Evolutionary conservation across 495 filamentous ascomycete genomes (phyloP).

Genomic region (Neurospora sp.): DNA sequence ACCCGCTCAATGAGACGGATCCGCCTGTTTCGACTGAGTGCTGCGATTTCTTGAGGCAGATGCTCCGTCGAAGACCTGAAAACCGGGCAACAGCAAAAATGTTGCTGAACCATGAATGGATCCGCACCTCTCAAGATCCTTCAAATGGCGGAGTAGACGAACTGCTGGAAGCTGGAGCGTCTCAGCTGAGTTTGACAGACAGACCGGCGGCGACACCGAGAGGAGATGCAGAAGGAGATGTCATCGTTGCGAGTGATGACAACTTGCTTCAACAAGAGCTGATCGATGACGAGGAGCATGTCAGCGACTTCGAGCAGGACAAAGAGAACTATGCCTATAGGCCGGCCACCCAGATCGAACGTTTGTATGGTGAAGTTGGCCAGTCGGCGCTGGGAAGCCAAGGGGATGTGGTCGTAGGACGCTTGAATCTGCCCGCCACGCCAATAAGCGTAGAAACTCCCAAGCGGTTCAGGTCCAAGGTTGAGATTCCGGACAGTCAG

Average conservation of each 20-base stretch:
- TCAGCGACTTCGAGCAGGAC: conserved; percentile 25
- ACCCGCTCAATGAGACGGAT: conserved; percentile 41
- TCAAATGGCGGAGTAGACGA: conserved; percentile 31
- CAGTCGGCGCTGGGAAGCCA: conserved; percentile 57
- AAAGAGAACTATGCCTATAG: conserved; percentile 35
- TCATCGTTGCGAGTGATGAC: conserved; percentile 13
- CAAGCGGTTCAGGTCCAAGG: conserved; percentile 18
- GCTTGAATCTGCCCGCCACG: conserved; percentile 37
- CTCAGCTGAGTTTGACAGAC: conserved; percentile 57
- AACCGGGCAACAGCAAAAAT: conserved; percentile 53
- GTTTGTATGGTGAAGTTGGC: conserved; percentile 76
- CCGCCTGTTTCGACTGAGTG: conserved; percentile 48
- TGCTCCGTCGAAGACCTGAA: conserved; percentile 65
- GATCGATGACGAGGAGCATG: conserved; percentile 19
- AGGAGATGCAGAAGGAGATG: conserved; percentile 4
- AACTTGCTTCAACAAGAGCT: conserved; percentile 38
- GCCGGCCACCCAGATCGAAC: conserved; percentile 28
- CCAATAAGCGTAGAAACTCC: conserved; percentile 19
- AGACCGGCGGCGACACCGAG: conserved; percentile 1
- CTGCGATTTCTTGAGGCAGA: conserved; percentile 61
- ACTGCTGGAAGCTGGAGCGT: conserved; percentile 44
- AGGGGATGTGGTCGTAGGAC: conserved; percentile 30
- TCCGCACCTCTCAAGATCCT: conserved; percentile 34
- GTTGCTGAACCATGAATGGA: conserved; percentile 60
- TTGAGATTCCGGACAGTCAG: conserved; percentile 32